phyloP scores from a whole-genome alignment of 1,139 yeast species.

The Candida smagusa region DNA sequence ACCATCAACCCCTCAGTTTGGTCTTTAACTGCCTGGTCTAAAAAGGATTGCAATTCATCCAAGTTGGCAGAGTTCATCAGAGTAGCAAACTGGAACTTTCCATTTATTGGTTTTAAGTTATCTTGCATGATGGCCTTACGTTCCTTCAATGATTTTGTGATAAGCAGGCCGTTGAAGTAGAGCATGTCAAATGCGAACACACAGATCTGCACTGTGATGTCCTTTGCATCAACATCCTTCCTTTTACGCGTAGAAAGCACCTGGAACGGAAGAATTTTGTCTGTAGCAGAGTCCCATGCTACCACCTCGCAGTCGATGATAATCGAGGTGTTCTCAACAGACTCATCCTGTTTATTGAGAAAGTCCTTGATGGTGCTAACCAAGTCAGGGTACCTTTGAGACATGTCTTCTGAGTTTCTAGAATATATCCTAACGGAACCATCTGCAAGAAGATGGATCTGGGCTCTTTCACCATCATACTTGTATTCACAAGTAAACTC shows the following conservation, averaged over 20 bases:
- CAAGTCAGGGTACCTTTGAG: slow-evolving; percentile 91
- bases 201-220: slow-evolving; percentile 87
- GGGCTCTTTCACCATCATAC: slow-evolving; percentile 98
- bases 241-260: slow-evolving; percentile 89
- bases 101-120: slow-evolving; percentile 60
- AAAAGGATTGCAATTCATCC: slow-evolving; percentile 78
- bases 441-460: slow-evolving; percentile 69
- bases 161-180: slow-evolving; percentile 63
- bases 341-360: slow-evolving; percentile 28
- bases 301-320: slow-evolving; percentile 96
- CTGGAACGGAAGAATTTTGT: slow-evolving; percentile 88
- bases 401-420: slow-evolving; percentile 96
- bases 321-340: slow-evolving; percentile 32
- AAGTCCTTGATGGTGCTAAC: slow-evolving; percentile 65
- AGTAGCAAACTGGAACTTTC: slow-evolving; percentile 82
- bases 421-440: slow-evolving; percentile 80
- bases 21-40: slow-evolving; percentile 86
- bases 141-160: slow-evolving; percentile 65
- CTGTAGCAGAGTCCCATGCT: slow-evolving; percentile 84
- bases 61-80: slow-evolving; percentile 67
- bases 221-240: slow-evolving; percentile 84
- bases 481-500: slow-evolving; percentile 93
- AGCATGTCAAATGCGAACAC: slow-evolving; percentile 87
- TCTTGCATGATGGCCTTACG: slow-evolving; percentile 61
- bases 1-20: slow-evolving; percentile 97